These are phyloP conservation scores for Mesotaenium endlicherianum DNA, from an alignment of 139 green algal genomes.

Conservation along the genomic window DNA sequence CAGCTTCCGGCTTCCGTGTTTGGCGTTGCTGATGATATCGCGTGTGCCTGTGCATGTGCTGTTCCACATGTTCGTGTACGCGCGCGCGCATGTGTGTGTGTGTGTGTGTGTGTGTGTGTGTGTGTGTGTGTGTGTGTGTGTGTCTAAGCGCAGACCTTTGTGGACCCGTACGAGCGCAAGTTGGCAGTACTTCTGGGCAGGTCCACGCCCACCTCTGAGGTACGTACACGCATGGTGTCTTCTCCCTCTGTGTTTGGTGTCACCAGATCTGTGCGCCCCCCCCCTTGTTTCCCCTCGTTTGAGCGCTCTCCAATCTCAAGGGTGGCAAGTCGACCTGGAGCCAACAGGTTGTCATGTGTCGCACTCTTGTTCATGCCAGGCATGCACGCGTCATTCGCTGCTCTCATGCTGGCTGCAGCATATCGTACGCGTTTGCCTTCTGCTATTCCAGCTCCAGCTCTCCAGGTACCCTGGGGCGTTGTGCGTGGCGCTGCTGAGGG, in stretches of 20 bases:
- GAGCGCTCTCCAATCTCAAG: too few relatives aligned
- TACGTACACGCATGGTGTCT: background rate
- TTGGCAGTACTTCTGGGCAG: slow-evolving; percentile 27
- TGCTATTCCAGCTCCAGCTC: too few relatives aligned
- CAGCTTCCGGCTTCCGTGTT: too few relatives aligned
- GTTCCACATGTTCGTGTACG: too few relatives aligned
- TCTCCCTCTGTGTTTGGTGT: background rate
- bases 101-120: background rate
- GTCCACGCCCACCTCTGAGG: slow-evolving; percentile 1
- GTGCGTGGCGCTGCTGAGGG: too few relatives aligned
- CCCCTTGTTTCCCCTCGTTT: background rate
- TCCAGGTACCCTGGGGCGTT: too few relatives aligned
- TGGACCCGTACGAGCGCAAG: slow-evolving; percentile 41
- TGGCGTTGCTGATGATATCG: too few relatives aligned
- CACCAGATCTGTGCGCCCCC: background rate
- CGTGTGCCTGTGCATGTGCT: background rate
- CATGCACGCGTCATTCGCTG: background rate
- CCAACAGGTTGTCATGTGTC: too few relatives aligned
- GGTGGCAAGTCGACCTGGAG: too few relatives aligned
- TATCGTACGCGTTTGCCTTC: background rate
- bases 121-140: background rate
- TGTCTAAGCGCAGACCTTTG: slow-evolving; percentile 21
- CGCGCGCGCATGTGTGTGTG: background rate
- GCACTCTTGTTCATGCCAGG: background rate
- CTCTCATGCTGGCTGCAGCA: background rate